phyloP scores from a whole-genome alignment of 495 filamentous ascomycete genomes.

The Aspergillus affinis region DNA sequence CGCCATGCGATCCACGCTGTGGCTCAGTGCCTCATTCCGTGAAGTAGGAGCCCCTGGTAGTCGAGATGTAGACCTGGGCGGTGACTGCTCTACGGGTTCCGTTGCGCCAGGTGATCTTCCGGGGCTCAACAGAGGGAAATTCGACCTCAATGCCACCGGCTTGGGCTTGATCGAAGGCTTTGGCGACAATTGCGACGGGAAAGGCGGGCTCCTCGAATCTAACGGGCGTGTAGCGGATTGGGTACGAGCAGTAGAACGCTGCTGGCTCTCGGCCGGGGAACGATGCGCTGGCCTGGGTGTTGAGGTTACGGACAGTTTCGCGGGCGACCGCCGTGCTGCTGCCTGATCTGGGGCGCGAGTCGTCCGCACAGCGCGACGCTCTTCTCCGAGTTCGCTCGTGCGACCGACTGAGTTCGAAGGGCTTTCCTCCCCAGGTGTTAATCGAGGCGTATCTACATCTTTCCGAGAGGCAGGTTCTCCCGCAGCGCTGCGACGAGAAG shows the following conservation, averaged over 20 bases:
- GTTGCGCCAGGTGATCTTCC: conserved; percentile 18
- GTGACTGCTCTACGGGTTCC: conserved; percentile 19
- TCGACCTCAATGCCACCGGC: conserved; percentile 34
- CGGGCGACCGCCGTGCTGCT: conserved; percentile 11
- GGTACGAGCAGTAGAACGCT: conserved; percentile 8
- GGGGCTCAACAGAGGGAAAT: conserved; percentile 26
- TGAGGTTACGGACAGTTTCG: conserved; percentile 15
- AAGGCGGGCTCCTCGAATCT: conserved; percentile 20
- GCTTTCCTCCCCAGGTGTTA: conserved; percentile 3
- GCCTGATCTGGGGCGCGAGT: conserved; percentile 15
- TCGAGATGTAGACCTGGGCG: conserved; percentile 29
- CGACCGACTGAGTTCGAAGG: background rate
- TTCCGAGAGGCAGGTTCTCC: conserved; percentile 26
- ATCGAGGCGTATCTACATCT: conserved; percentile 24
- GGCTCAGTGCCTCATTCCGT: conserved; percentile 28
- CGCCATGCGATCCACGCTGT: conserved; percentile 27
- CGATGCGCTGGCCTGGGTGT: conserved; percentile 10
- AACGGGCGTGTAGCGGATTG: conserved; percentile 21
- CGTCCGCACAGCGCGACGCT: conserved; percentile 29
- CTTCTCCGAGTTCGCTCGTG: conserved; percentile 27
- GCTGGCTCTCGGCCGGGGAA: conserved; percentile 5
- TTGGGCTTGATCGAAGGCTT: conserved; percentile 42
- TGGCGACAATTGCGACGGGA: conserved; percentile 22
- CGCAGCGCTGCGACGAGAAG: conserved; percentile 32
- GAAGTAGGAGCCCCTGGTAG: conserved; percentile 9